Percentiles rank a stretch among this genome's conserved stretches.
Evolutionary conservation across 2,329 filamentous ascomycete genomes (phyloP).

Genomic region (Alternaria burnsii): DNA sequence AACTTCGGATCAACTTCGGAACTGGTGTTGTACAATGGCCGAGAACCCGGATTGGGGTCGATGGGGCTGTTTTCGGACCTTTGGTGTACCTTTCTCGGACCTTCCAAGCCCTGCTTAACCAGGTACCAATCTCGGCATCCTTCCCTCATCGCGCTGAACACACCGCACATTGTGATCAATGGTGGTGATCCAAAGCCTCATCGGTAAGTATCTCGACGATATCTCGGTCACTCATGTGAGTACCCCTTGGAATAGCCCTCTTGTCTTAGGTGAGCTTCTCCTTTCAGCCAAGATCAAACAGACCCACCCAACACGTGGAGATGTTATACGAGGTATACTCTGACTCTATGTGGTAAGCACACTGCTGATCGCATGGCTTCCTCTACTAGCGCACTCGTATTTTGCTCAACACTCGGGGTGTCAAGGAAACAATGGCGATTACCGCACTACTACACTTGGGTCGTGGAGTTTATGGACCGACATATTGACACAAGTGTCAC

Average conservation of each 20-base stretch:
- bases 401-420: not conserved
- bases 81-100: not conserved
- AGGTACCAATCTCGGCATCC: slow-evolving; percentile 5
- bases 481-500: not conserved
- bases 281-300: not conserved
- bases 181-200: not conserved
- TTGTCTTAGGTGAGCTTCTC: not conserved
- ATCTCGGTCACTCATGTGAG: not conserved
- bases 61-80: not conserved
- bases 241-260: not conserved
- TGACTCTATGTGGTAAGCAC: not conserved
- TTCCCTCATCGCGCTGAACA: not conserved
- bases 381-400: not conserved
- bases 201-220: not conserved
- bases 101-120: not conserved
- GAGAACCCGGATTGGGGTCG: not conserved
- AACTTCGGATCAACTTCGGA: not conserved
- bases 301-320: not conserved
- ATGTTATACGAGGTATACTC: not conserved
- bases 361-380: not conserved
- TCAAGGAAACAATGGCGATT: not conserved
- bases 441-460: not conserved
- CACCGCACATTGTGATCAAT: not conserved
- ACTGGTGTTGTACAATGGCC: not conserved
- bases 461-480: not conserved